Base-by-base conservation (phyloP, 2,329 filamentous ascomycete genomes). In the Cladorrhinum sp. region DNA sequence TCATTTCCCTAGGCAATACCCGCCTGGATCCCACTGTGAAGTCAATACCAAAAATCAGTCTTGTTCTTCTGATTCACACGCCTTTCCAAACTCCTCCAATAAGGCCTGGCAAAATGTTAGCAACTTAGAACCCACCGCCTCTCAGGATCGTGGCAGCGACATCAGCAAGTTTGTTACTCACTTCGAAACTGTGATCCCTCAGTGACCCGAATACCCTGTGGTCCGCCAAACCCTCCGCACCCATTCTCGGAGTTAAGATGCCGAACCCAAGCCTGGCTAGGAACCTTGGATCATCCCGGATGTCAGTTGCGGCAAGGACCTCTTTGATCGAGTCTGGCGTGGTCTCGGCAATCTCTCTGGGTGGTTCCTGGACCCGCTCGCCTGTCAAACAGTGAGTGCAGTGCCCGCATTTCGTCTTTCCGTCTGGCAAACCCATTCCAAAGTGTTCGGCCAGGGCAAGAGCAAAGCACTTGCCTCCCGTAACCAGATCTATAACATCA, bases 241-340 rank as follows among this genome's bases (percentile, higher is more conserved):
- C 76, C 0, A 85, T 76, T 1, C 84, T 73, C 0, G 85, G 86
- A 65, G 83, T 87, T 50, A 75, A 76, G 67, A 88, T 87, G 0
- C 86, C 86, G 68, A 87, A 88, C 0, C 84, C 85, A 3, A 88
- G 73, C 20, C 82, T 77, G 0, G 86, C 83, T 26, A 88, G 72
- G 64, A 86, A 82, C 12, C 85, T 72, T 1, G 85, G 76, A 67
- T 88, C 85, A 52, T 88, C 82, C 1, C 82, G 75, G 1, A 80
- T 77, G 0, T 72, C 65, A 12, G 80, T 79, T 0, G 70, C 74
- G 0, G 70, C 62, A 1, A 87, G 71, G 0, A 87, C 72, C 1
- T 67, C 69, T 6, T 70, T 60, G 52, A 86, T 80, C 0, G 30
- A 36, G 2, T 53, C 59, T 1, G 33, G 16, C 9, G 57, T 73